Evolutionary conservation across 345 rosid genomes (phyloP).

Genomic region (Rhodomyrtus tomentosa): DNA sequence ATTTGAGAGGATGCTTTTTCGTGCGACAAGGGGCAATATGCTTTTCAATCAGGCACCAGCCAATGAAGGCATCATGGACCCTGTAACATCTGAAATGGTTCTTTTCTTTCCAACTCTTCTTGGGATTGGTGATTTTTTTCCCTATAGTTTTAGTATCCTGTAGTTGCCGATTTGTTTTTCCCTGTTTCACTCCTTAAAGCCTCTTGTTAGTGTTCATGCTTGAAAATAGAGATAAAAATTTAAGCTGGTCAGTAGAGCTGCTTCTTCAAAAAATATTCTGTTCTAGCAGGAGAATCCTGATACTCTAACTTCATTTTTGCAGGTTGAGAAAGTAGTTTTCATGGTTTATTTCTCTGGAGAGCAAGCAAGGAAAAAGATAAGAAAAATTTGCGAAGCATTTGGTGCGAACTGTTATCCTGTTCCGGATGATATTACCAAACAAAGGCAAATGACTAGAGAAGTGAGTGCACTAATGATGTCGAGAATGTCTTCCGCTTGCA

Average conservation of each 20-base stretch:
- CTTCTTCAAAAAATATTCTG: not conserved
- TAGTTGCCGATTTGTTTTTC: not conserved
- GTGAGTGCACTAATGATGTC: constrained; percentile 24
- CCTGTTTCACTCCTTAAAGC: not conserved
- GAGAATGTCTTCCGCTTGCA: not conserved
- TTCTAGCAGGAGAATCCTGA: constrained; percentile 1
- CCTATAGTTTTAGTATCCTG: not conserved
- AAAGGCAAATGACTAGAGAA: constrained; percentile 84
- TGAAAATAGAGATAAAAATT: not conserved
- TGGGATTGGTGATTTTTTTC: not conserved
- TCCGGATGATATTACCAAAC: constrained; percentile 81
- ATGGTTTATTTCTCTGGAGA: constrained; percentile 96
- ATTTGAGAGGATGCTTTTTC: constrained; percentile 94
- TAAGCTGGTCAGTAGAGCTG: not conserved
- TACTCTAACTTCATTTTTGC: constrained; percentile 8
- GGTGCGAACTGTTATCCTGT: constrained; percentile 94
- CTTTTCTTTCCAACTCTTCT: constrained; percentile 2
- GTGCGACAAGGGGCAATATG: constrained; percentile 98
- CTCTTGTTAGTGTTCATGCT: not conserved
- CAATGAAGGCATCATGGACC: constrained; percentile 87
- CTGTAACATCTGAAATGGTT: constrained; percentile 79
- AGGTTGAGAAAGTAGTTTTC: constrained; percentile 85
- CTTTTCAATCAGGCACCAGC: constrained; percentile 92
- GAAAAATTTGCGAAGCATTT: constrained; percentile 94
- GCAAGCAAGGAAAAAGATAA: constrained; percentile 81